phyloP scores from a whole-genome alignment of 2,329 filamentous ascomycete species.

The Scedosporium apiospermum region DNA sequence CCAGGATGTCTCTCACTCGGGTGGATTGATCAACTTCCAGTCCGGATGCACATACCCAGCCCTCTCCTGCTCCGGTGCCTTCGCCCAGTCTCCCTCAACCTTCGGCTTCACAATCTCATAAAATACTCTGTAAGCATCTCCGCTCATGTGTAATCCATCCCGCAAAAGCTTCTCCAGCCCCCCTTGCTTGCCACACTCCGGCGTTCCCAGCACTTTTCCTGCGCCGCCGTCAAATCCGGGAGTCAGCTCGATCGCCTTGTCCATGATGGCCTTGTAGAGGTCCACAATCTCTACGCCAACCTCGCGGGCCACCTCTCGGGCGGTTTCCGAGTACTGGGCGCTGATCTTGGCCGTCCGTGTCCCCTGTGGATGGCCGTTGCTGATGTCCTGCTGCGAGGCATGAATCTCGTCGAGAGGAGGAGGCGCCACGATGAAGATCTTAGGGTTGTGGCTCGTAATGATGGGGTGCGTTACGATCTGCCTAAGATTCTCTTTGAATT shows the following conservation, averaged over 20 bases:
- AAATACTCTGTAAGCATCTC: constrained; percentile 42
- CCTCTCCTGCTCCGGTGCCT: constrained; percentile 19
- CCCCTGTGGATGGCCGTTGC: constrained; percentile 31
- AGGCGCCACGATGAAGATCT: constrained; percentile 70
- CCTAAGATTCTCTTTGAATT: constrained; percentile 59
- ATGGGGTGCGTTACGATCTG: constrained; percentile 63
- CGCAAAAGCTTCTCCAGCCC: constrained; percentile 42
- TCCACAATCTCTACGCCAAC: constrained; percentile 64
- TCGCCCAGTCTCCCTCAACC: constrained; percentile 34
- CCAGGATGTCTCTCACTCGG: background rate
- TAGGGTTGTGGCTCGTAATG: constrained; percentile 59
- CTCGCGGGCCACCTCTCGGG: constrained; percentile 59
- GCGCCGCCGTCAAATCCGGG: constrained; percentile 45
- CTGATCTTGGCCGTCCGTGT: constrained; percentile 37
- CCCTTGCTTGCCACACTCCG: constrained; percentile 38
- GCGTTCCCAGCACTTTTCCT: constrained; percentile 39
- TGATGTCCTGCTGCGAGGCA: constrained; percentile 36
- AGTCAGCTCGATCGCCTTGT: constrained; percentile 50
- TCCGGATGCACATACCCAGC: constrained; percentile 36
- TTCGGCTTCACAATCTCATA: constrained; percentile 38
- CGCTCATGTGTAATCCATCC: constrained; percentile 49
- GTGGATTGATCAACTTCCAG: constrained; percentile 27
- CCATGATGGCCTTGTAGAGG: constrained; percentile 71
- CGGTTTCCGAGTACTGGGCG: constrained; percentile 47
- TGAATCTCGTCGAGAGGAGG: constrained; percentile 75